phyloP scores from a whole-genome alignment of 139 green algal species.

The Axilococcus clingmanii region DNA sequence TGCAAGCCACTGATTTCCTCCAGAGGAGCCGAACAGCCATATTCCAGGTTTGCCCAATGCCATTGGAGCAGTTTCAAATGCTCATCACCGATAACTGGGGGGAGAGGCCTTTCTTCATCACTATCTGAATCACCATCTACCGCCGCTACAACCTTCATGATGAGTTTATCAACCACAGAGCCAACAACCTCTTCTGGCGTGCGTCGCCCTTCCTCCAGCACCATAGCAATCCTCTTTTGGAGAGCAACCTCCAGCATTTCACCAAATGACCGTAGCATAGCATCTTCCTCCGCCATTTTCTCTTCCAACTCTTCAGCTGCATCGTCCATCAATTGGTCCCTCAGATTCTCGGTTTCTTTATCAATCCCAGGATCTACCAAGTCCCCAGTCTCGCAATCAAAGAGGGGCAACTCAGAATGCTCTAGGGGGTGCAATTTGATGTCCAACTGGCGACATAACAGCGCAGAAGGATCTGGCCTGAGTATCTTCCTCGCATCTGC shows the following conservation, averaged over 20 bases:
- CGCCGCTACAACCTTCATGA: neutral
- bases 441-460: conserved; percentile 52
- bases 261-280: conserved; percentile 15
- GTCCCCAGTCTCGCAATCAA: conserved; percentile 40
- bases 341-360: conserved; percentile 37
- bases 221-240: too few species aligned
- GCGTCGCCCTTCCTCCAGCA: too few species aligned
- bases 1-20: conserved; percentile 46
- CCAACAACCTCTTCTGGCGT: neutral
- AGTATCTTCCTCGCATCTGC: conserved; percentile 26
- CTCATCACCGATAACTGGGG: conserved; percentile 11
- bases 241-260: conserved; percentile 15
- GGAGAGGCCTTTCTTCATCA: neutral
- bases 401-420: conserved; percentile 42
- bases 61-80: conserved; percentile 54
- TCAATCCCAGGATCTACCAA: conserved; percentile 25
- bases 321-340: conserved; percentile 57
- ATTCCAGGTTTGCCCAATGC: conserved; percentile 86
- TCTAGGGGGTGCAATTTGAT: conserved; percentile 41
- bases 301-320: conserved; percentile 21
- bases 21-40: conserved; percentile 59
- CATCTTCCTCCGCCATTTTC: conserved; percentile 23
- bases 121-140: neutral
- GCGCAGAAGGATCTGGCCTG: conserved; percentile 45
- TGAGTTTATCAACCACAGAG: neutral